Base-by-base conservation (phyloP, 1,284 basidiomycete species). In the Cutaneotrichosporon sp. region DNA sequence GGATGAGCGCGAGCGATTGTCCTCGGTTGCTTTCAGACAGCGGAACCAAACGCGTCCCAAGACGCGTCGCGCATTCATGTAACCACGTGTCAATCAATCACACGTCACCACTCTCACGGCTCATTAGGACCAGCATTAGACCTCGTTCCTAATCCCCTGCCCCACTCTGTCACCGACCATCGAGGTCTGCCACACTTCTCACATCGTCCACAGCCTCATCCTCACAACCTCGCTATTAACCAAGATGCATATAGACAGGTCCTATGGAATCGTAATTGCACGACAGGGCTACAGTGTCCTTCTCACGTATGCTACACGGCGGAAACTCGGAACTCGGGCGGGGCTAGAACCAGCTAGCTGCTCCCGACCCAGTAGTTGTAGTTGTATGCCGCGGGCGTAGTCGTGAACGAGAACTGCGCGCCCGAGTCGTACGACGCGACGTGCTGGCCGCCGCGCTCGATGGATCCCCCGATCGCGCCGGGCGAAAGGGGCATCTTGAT, bases 391-490 rank as follows among this genome's bases (percentile, higher is more conserved):
- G 51, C 5, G 1, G 78, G 78, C 8, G 62, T 54, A 42, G 61
- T 60, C 16, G 73, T 74, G 63, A 76, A 79, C 45, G 63, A 58
- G 67, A 75, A 79, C 22, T 54, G 63, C n/a, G 57, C 55, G 8
- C 69, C 69, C 33, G 75, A 70, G 45, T 64, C 59, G 63, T 76
- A 77, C 27, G 62, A 59, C 18, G 72, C 82, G 31, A 88, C 74
- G 1, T 80, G 83, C 67, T 79, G 60, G 25, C 86, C 85, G 64
- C 83, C 78, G 50, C 90, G 83, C 60, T 73, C 70, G 54, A 92
- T 79, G 13, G 79, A 81, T 22, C 85, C 89, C 61, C 82, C 81
- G 82, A 91, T 88, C 22, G 83, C 83, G 34, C 88, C 88, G 5
- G 83, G 76, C 13, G 77, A 70, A 49, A 89, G 84, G 13, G 84